phyloP scores from a whole-genome alignment of 2,329 filamentous ascomycete species.

The Ophiostoma ulmi region DNA sequence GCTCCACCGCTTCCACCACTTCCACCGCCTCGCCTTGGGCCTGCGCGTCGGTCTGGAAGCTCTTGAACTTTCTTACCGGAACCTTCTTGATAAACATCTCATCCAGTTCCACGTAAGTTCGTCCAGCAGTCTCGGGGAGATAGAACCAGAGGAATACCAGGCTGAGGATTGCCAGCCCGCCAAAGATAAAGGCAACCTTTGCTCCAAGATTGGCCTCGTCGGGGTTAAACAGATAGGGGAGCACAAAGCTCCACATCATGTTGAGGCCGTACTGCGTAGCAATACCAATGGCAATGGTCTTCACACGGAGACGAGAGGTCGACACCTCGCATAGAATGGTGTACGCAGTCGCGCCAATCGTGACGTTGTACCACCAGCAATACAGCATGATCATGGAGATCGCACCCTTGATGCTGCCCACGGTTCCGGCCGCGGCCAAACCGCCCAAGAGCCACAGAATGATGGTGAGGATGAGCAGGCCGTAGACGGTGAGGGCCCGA shows the following conservation, averaged over 20 bases:
- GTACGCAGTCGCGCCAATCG: slow-evolving; percentile 34
- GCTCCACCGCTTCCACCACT: no score
- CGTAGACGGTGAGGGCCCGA: slow-evolving; percentile 38
- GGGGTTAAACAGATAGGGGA: slow-evolving; percentile 35
- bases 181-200: slow-evolving; percentile 38
- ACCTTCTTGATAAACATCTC: slow-evolving; percentile 37
- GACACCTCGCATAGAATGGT: slow-evolving; percentile 32
- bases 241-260: slow-evolving; percentile 41
- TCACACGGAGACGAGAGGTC: slow-evolving; percentile 42
- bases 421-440: slow-evolving; percentile 43
- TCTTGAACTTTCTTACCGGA: slow-evolving; percentile 26
- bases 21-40: not conserved
- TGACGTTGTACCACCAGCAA: slow-evolving; percentile 49
- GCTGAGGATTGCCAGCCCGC: slow-evolving; percentile 31
- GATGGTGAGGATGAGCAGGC: slow-evolving; percentile 37
- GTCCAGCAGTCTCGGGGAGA: slow-evolving; percentile 42
- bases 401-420: slow-evolving; percentile 33
- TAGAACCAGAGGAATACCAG: slow-evolving; percentile 40
- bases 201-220: slow-evolving; percentile 34
- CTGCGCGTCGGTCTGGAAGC: slow-evolving; percentile 6
- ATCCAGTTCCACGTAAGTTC: slow-evolving; percentile 46
- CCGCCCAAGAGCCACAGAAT: slow-evolving; percentile 45
- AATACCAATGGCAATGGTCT: slow-evolving; percentile 43
- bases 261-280: slow-evolving; percentile 40
- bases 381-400: slow-evolving; percentile 42